These are phyloP conservation scores for Populus simonii DNA, from an alignment of 345 rosid genomes.

Conservation along the genomic window DNA sequence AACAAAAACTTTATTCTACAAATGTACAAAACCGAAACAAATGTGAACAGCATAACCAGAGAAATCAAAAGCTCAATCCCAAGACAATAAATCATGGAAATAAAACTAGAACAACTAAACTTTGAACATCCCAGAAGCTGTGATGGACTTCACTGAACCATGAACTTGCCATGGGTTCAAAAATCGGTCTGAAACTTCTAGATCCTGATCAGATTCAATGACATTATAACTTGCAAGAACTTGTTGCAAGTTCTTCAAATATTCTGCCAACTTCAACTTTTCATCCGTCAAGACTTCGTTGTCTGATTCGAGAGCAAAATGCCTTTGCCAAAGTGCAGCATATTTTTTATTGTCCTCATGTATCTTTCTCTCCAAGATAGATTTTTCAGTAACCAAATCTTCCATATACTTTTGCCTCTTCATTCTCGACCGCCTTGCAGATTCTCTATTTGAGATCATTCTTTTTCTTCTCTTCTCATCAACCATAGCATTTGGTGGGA, in stretches of 20 bases:
- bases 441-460: slow-evolving; percentile 70
- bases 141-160: slow-evolving; percentile 22
- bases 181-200: background rate
- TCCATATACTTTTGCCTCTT: slow-evolving; percentile 54
- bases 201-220: slow-evolving; percentile 3
- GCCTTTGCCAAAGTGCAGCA: slow-evolving; percentile 16
- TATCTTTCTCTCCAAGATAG: slow-evolving; percentile 40
- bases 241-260: slow-evolving; percentile 29
- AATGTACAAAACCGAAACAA: background rate
- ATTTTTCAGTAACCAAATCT: slow-evolving; percentile 51
- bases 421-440: slow-evolving; percentile 68
- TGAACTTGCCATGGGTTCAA: slow-evolving; percentile 27
- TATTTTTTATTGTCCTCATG: slow-evolving; percentile 27
- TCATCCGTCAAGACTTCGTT: slow-evolving; percentile 37
- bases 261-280: slow-evolving; percentile 33
- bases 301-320: slow-evolving; percentile 32
- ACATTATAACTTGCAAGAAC: slow-evolving; percentile 17
- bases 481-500: background rate
- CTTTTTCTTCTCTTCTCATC: slow-evolving; percentile 66
- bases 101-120: slow-evolving; percentile 4
- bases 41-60: background rate
- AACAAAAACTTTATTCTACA: background rate
- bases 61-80: background rate
- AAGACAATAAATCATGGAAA: background rate
- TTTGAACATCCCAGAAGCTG: slow-evolving; percentile 21